These are phyloP conservation scores for Globisporangium polare DNA, from an alignment of 352 stramenopile genomes.

Conservation along the genomic window DNA sequence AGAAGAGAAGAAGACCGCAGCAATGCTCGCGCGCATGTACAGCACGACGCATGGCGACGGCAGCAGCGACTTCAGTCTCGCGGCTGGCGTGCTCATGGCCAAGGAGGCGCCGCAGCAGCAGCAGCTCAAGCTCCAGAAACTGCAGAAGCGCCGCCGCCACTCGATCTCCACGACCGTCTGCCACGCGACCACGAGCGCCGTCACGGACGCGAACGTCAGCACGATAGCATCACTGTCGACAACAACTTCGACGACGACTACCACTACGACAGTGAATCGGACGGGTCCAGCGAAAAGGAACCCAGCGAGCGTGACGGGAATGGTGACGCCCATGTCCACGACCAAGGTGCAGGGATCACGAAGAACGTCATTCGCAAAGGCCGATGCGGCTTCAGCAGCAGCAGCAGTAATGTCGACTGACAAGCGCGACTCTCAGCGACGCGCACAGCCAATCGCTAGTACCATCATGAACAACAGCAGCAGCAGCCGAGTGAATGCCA, in stretches of 20 bases:
- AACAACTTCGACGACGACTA: not conserved
- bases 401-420: not conserved
- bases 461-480: not conserved
- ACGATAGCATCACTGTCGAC: not conserved
- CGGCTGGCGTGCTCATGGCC: constrained; percentile 1
- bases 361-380: not conserved
- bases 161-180: constrained; percentile 8
- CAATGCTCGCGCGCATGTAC: not conserved
- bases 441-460: not conserved
- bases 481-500: not conserved
- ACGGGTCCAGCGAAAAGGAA: not conserved
- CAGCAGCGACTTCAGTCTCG: constrained; percentile 1
- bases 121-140: constrained; percentile 1
- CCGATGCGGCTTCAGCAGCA: not conserved
- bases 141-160: constrained; percentile 3
- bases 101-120: constrained; percentile 9
- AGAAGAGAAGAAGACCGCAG: not conserved
- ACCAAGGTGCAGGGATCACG: not conserved
- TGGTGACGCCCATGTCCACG: constrained; percentile 8
- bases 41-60: not conserved
- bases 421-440: not conserved
- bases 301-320: not conserved
- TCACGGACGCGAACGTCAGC: not conserved
- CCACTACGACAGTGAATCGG: not conserved
- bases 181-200: not conserved